phyloP scores from a whole-genome alignment of 2,329 filamentous ascomycete species.

The Beauveria varroae region DNA sequence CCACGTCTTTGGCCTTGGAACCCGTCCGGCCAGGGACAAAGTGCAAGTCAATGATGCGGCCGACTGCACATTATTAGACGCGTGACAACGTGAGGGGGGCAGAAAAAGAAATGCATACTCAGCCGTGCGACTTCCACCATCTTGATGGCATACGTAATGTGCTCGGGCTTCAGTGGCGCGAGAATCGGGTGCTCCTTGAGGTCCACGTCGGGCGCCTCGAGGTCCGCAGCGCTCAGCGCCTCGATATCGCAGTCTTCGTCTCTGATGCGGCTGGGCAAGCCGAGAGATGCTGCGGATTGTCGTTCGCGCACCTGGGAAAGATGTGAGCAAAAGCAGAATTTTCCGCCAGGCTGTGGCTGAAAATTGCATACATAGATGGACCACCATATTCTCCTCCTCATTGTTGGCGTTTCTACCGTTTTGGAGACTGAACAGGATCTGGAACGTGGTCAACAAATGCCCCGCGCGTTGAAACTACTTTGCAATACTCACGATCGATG shows the following conservation, averaged over 20 bases:
- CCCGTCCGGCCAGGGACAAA: slow-evolving; percentile 27
- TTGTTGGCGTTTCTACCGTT: slow-evolving; percentile 19
- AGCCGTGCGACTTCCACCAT: slow-evolving; percentile 30
- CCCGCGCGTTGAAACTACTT: too few species aligned
- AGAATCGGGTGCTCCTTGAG: slow-evolving; percentile 16
- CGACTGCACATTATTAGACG: slow-evolving; percentile 19
- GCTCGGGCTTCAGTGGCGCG: slow-evolving; percentile 24
- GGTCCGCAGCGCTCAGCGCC: slow-evolving; percentile 22
- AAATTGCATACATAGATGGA: slow-evolving; percentile 37
- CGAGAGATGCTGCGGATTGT: slow-evolving; percentile 29
- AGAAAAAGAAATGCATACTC: slow-evolving; percentile 16
- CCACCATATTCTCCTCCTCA: slow-evolving; percentile 46
- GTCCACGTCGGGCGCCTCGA: slow-evolving; percentile 22
- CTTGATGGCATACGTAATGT: slow-evolving; percentile 28
- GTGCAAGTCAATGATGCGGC: slow-evolving; percentile 28
- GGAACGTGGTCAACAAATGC: not conserved
- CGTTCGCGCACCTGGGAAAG: slow-evolving; percentile 25
- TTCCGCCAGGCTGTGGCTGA: not conserved
- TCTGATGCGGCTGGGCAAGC: slow-evolving; percentile 28
- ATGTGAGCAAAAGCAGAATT: slow-evolving; percentile 10
- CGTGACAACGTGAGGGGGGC: not conserved
- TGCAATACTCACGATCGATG: slow-evolving; percentile 29
- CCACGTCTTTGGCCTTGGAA: slow-evolving; percentile 21
- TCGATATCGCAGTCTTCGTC: slow-evolving; percentile 34
- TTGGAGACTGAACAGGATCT: slow-evolving; percentile 22